These are phyloP conservation scores for Eucalyptus viminalis DNA, from an alignment of 345 rosid genomes.

Conservation along the genomic window DNA sequence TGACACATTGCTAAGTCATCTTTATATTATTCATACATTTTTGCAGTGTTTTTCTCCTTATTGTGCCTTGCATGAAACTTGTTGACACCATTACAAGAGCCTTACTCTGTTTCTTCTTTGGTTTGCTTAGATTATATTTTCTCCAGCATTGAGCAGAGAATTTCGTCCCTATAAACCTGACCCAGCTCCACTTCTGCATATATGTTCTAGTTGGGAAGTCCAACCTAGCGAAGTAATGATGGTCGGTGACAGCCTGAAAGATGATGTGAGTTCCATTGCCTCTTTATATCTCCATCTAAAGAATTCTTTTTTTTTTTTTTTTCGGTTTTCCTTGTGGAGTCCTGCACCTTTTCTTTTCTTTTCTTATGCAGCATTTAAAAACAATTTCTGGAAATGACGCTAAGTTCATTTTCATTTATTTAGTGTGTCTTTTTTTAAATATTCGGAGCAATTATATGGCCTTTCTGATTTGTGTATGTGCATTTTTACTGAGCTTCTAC, in stretches of 20 bases:
- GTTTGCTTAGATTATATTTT: slow-evolving; percentile 43
- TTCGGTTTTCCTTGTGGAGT: background rate
- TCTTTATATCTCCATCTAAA: background rate
- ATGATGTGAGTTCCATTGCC: slow-evolving; percentile 52
- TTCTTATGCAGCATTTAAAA: background rate
- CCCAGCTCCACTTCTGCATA: slow-evolving; percentile 86
- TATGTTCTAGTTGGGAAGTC: slow-evolving; percentile 75
- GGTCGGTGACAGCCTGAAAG: slow-evolving; percentile 97
- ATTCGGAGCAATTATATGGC: background rate
- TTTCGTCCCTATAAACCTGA: slow-evolving; percentile 87
- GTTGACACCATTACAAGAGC: background rate
- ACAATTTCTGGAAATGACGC: background rate
- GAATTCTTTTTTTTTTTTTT: background rate
- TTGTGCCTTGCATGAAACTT: background rate
- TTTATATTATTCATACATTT: background rate
- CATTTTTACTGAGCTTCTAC: background rate
- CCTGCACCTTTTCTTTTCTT: background rate
- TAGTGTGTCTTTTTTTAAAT: background rate
- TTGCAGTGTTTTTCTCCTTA: background rate
- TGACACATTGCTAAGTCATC: background rate
- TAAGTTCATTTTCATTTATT: background rate
- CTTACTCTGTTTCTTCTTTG: background rate
- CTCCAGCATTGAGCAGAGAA: slow-evolving; percentile 95
- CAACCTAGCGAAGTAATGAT: slow-evolving; percentile 80
- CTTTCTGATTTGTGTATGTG: background rate